Conservation (phyloP, 768 basidiomycete genomes). For the Cyclocybe aegerita region DNA sequence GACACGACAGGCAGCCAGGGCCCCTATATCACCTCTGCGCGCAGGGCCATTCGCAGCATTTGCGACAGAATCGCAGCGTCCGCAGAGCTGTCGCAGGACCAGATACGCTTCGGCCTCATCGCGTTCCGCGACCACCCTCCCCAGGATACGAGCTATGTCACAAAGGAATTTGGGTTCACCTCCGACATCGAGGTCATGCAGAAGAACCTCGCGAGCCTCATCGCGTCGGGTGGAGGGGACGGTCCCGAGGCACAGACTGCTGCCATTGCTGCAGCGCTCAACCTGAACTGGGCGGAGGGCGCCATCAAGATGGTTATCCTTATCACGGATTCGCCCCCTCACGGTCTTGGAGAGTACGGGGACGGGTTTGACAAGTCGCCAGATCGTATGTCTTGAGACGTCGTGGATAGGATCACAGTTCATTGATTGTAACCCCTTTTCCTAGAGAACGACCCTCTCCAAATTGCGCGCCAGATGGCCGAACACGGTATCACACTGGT, state of each 20-base stretch:
- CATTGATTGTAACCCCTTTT: background rate
- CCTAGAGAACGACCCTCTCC: conserved; percentile 28
- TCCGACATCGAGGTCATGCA: conserved; percentile 44
- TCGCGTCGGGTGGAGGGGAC: conserved; percentile 47
- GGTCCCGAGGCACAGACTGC: conserved; percentile 61
- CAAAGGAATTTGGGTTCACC: conserved; percentile 49
- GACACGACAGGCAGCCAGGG: conserved; percentile 50
- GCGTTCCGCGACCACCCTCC: conserved; percentile 60
- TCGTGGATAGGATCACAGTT: background rate
- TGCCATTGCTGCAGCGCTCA: conserved; percentile 46
- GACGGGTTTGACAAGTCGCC: conserved; percentile 38
- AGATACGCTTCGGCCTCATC: conserved; percentile 47
- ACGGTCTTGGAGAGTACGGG: conserved; percentile 54
- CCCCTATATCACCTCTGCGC: conserved; percentile 39
- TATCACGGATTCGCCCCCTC: conserved; percentile 59
- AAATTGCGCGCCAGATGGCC: conserved; percentile 43
- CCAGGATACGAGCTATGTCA: conserved; percentile 52
- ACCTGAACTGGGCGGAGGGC: conserved; percentile 46
- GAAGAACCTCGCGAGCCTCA: conserved; percentile 38
- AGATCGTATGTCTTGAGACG: conserved; percentile 22
- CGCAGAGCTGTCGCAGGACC: conserved; percentile 44
- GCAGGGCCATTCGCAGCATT: conserved; percentile 51
- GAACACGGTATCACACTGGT: conserved; percentile 52
- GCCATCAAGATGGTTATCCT: conserved; percentile 55
- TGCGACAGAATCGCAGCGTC: conserved; percentile 50